Evolutionary conservation across 1,139 yeast genomes (phyloP).

Genomic region (Martiniozyma asiatica): DNA sequence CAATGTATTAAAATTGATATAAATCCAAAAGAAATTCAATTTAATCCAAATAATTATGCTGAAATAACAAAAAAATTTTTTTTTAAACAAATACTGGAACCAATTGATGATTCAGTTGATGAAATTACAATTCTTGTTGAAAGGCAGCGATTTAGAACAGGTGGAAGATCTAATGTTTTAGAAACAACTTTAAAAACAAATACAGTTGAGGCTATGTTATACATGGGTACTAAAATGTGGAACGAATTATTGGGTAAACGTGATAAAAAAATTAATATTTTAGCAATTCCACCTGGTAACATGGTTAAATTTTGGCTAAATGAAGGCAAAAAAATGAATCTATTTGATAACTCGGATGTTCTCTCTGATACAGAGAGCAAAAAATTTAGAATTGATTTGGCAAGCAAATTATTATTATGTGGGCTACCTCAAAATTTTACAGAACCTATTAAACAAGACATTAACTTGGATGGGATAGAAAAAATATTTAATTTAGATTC

Average conservation of each 20-base stretch:
- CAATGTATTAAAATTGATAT: slow-evolving; percentile 36
- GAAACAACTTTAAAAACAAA: slow-evolving; percentile 42
- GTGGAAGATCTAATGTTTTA: slow-evolving; percentile 32
- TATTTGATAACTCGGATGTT: background rate
- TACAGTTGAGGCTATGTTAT: slow-evolving; percentile 39
- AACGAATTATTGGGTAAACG: slow-evolving; percentile 4
- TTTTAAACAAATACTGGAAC: slow-evolving; percentile 5
- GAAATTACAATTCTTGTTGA: slow-evolving; percentile 24
- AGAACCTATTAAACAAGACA: background rate
- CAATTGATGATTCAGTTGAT: slow-evolving; percentile 1
- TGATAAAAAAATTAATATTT: background rate
- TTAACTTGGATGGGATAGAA: background rate
- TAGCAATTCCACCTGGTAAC: slow-evolving; percentile 7
- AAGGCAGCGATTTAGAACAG: slow-evolving; percentile 41
- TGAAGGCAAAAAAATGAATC: background rate
- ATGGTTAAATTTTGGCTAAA: slow-evolving; percentile 13
- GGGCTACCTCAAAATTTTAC: slow-evolving; percentile 1
- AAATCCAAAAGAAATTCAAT: slow-evolving; percentile 9
- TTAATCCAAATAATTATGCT: slow-evolving; percentile 19
- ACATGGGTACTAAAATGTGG: slow-evolving; percentile 12
- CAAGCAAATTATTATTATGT: slow-evolving; percentile 5
- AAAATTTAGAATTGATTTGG: slow-evolving; percentile 18
- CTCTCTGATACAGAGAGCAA: slow-evolving; percentile 10
- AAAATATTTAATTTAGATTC: background rate
- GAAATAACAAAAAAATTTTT: slow-evolving; percentile 14